Percentiles rank a stretch among this genome's conserved stretches.
phyloP scores from a whole-genome alignment of 768 basidiomycete species.

The Rhodotorula babjevae region DNA sequence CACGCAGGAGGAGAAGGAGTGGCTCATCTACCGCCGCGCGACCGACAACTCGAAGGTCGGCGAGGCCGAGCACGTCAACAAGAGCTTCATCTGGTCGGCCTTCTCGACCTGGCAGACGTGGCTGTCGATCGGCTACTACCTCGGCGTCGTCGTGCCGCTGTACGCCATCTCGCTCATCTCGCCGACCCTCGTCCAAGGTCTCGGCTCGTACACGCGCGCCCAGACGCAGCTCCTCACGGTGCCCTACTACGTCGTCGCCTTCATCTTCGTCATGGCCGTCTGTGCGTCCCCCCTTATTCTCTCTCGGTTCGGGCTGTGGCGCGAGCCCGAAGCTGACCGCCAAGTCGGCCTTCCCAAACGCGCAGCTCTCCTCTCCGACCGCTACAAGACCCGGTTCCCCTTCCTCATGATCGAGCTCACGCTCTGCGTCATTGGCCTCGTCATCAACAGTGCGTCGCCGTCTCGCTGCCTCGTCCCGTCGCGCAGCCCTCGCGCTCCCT shows the following conservation, averaged over 20 bases:
- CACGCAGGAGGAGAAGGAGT: conserved; percentile 24
- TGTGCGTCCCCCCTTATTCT: too few relatives aligned
- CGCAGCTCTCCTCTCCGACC: conserved; percentile 26
- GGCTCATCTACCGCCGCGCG: conserved; percentile 35
- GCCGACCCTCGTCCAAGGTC: conserved; percentile 4
- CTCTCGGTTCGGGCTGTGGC: too few relatives aligned
- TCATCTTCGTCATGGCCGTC: conserved; percentile 30
- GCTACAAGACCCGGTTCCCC: conserved; percentile 33
- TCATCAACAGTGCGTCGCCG: conserved; percentile 35
- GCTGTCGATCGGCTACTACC: conserved; percentile 8
- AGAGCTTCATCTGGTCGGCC: conserved; percentile 30
- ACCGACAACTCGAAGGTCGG: conserved; percentile 34
- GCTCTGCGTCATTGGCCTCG: conserved; percentile 34
- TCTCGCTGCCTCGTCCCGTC: too few relatives aligned
- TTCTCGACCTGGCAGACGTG: conserved; percentile 39
- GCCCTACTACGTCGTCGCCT: conserved; percentile 38
- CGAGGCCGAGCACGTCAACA: conserved; percentile 32
- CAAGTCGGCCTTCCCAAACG: too few relatives aligned
- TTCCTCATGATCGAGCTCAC: conserved; percentile 36
- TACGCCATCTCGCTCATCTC: conserved; percentile 11
- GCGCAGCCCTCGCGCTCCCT: not conserved
- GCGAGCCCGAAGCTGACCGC: too few relatives aligned
- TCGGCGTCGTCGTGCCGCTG: conserved; percentile 14
- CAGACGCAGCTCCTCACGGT: conserved; percentile 41
- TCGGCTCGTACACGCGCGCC: conserved; percentile 34